A percentile compares a stretch with the other conserved stretches of the same genome.
phyloP scores from a whole-genome alignment of 2,329 filamentous ascomycete genomes.

The Sphaerulina musiva region DNA sequence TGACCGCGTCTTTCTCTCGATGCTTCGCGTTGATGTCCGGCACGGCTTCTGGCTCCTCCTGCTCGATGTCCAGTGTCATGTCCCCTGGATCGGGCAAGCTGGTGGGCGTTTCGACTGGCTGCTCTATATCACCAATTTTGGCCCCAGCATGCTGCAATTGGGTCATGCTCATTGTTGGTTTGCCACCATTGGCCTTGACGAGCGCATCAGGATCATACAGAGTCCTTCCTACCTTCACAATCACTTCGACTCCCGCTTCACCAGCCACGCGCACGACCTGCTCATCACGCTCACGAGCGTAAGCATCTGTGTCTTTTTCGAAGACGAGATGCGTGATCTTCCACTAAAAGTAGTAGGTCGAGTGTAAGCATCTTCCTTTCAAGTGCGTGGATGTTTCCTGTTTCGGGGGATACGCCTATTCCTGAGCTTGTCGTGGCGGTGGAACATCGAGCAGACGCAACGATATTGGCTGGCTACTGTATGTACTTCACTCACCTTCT shows the following conservation, averaged over 20 bases:
- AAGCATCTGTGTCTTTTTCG: constrained; percentile 71
- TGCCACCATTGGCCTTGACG: constrained; percentile 57
- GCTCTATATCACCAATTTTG: constrained; percentile 56
- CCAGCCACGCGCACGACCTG: constrained; percentile 54
- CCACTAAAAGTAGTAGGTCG: constrained; percentile 42
- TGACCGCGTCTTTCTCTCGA: constrained; percentile 50
- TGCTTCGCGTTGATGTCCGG: constrained; percentile 57
- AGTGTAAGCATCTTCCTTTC: too few relatives aligned
- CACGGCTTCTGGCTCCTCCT: constrained; percentile 44
- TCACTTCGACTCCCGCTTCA: constrained; percentile 60
- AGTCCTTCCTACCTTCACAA: constrained; percentile 59
- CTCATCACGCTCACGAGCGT: constrained; percentile 59
- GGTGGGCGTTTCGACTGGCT: constrained; percentile 55
- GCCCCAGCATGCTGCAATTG: constrained; percentile 58
- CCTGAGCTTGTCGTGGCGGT: too few relatives aligned
- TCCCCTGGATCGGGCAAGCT: constrained; percentile 59
- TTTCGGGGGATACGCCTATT: too few relatives aligned
- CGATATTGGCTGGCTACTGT: too few relatives aligned
- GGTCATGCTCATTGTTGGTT: constrained; percentile 67
- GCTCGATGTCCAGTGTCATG: constrained; percentile 53
- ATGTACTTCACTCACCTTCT: constrained; percentile 34
- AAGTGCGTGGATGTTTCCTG: too few relatives aligned
- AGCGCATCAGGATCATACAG: constrained; percentile 68
- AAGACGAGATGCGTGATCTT: constrained; percentile 69
- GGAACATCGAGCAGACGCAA: too few relatives aligned